Conservation (phyloP, 345 rosid species). For the Eucalyptus melliodora region DNA sequence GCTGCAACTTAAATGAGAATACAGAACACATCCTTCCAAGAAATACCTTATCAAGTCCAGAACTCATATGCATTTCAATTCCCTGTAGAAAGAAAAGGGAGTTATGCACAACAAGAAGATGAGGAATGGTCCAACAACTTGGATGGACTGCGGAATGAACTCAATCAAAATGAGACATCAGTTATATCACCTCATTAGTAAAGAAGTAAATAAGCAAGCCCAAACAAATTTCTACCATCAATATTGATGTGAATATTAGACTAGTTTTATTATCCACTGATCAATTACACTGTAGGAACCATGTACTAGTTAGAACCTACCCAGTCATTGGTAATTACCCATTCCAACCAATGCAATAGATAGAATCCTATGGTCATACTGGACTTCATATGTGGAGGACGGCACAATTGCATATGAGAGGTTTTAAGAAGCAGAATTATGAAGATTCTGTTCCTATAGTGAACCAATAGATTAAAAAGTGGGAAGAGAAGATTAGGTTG, state of each 20-base stretch:
- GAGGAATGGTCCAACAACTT: neutral
- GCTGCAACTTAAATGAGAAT: neutral
- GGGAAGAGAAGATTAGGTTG: neutral
- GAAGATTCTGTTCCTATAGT: neutral
- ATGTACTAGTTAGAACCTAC: neutral
- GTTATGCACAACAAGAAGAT: neutral
- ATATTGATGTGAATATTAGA: neutral
- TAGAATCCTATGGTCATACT: neutral
- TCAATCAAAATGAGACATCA: neutral
- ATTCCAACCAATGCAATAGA: neutral
- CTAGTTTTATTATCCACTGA: neutral
- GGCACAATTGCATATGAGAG: neutral
- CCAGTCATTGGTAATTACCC: neutral
- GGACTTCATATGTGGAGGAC: neutral
- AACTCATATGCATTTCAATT: slow-evolving; percentile 78
- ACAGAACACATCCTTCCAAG: neutral
- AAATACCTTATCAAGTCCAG: slow-evolving; percentile 81
- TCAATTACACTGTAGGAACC: neutral
- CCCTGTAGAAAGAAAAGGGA: slow-evolving; percentile 37
- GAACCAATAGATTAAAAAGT: neutral
- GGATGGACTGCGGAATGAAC: neutral
- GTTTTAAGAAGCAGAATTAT: neutral
- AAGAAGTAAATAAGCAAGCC: neutral
- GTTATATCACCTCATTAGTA: neutral
- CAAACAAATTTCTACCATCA: neutral